Percentiles rank a stretch among this genome's conserved stretches.
Conservation (phyloP, 1,284 basidiomycete genomes). For the Ganoderma resinaceum region DNA sequence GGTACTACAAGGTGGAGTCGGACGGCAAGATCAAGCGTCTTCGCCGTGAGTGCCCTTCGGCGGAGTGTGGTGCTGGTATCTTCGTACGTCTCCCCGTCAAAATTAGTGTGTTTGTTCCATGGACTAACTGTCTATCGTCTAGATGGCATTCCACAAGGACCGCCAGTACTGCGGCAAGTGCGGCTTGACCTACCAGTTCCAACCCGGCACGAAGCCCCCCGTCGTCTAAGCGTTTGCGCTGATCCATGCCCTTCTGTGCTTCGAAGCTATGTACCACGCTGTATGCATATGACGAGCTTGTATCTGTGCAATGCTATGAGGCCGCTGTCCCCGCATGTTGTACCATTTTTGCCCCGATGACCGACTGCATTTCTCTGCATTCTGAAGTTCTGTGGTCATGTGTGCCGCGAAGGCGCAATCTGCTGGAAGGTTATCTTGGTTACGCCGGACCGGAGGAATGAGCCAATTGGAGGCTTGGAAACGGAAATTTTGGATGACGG, state of each 20-base stretch:
- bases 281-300: slow-evolving; percentile 32
- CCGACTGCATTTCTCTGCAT: no score
- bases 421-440: neutral
- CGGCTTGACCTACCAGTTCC: slow-evolving; percentile 90
- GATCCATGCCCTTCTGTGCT: slow-evolving; percentile 26
- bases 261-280: slow-evolving; percentile 27
- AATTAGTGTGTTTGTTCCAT: neutral
- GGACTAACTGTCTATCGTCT: slow-evolving; percentile 3
- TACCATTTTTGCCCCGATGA: neutral
- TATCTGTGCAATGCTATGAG: slow-evolving; percentile 29
- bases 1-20: slow-evolving; percentile 99
- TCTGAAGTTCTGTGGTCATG: neutral
- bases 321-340: slow-evolving; percentile 11
- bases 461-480: slow-evolving; percentile 24
- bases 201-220: slow-evolving; percentile 79
- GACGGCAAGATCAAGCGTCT: slow-evolving; percentile 99
- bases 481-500: slow-evolving; percentile 25
- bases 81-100: slow-evolving; percentile 69
- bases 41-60: slow-evolving; percentile 92
- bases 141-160: slow-evolving; percentile 96
- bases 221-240: slow-evolving; percentile 52
- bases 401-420: neutral
- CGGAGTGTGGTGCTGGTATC: slow-evolving; percentile 94
- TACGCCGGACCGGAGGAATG: neutral
- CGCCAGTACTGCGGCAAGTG: slow-evolving; percentile 97